These are phyloP conservation scores for Aspergillus incahuasiensis DNA, from an alignment of 495 filamentous ascomycete genomes.

Conservation along the genomic window DNA sequence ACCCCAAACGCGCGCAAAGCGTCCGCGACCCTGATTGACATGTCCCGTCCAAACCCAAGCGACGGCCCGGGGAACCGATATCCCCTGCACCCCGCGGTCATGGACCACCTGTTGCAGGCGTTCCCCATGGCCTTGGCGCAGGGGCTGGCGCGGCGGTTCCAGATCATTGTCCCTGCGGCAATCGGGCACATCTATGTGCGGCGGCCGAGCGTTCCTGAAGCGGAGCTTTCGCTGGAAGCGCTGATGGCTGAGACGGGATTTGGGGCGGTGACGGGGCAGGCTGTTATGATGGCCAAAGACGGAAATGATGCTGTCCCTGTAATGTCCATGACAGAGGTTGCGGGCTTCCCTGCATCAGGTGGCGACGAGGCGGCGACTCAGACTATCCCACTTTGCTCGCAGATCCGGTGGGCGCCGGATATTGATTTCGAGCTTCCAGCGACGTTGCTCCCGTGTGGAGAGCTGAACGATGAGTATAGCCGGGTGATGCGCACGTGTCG, in stretches of 20 bases:
- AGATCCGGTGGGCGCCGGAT: constrained; percentile 1
- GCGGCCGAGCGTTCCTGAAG: neutral
- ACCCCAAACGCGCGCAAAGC: neutral
- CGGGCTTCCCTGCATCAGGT: neutral
- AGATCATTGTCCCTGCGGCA: neutral
- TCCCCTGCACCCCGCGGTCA: neutral
- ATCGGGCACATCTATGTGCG: neutral
- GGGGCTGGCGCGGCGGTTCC: neutral
- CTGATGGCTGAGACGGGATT: neutral
- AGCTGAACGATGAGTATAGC: neutral
- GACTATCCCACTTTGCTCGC: neutral
- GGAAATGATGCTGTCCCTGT: neutral
- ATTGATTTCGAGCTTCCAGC: neutral
- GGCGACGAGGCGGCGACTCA: too few species aligned
- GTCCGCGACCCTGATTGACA: neutral
- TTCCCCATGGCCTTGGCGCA: constrained; percentile 9
- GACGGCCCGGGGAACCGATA: constrained; percentile 1
- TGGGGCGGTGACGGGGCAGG: neutral
- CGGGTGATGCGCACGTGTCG: neutral
- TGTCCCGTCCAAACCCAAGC: neutral
- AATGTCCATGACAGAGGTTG: neutral
- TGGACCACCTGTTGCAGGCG: constrained; percentile 15
- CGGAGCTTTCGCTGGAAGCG: neutral
- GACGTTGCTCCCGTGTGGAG: neutral
- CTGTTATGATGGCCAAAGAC: constrained; percentile 18